Evolutionary conservation across 2,329 filamentous ascomycete genomes (phyloP), one percentile per base, ranked within the genome.

Genomic region (Atkinsonella hypoxylon): DNA sequence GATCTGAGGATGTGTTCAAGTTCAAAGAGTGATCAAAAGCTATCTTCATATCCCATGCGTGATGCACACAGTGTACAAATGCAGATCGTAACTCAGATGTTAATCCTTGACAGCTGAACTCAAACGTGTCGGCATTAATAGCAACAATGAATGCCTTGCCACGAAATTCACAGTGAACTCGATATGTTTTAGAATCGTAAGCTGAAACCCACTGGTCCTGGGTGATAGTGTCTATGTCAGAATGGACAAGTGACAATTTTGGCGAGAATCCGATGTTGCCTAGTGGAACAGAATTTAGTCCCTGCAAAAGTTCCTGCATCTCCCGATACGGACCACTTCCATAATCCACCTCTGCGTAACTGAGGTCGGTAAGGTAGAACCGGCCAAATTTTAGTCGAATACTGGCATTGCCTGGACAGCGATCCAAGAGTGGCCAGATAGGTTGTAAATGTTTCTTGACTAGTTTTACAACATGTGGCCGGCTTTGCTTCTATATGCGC

Each of bases 31-130:
- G 57, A 5, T 50, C 56, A 10, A 57, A 50, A n/a, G 51, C 53
- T 13, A 65, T 47, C 15, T 63, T 59, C 30, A 67, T 51, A 45
- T 66, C 65, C 65, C 65, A 67, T 1, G 64, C 59, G 10, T 59
- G 56, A 5, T 51, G 53, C 6, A 59, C 51, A 32, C 65, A 67
- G 30, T 67, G 65, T 2, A 67, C 44, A 34, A 58, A 59, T 2
- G 62, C 45, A n/a, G 50, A 36, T 2, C 55, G 56, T 2, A 63
- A 13, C 13, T 63, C 59, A 12, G 57, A 45, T 6, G 13, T 34
- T 26, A 46, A 32, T 2, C 57, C 55, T 30, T 54, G 53, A 36
- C 58, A 64, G 13, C 45, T 45, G 48, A 60, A 56, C 1, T 48
- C 30, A 20, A 61, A 62, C 0, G 53, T 62, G 4, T 58, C 41